Evolutionary conservation across 2,329 filamentous ascomycete genomes (phyloP).

Genomic region (Penicillium sp.): DNA sequence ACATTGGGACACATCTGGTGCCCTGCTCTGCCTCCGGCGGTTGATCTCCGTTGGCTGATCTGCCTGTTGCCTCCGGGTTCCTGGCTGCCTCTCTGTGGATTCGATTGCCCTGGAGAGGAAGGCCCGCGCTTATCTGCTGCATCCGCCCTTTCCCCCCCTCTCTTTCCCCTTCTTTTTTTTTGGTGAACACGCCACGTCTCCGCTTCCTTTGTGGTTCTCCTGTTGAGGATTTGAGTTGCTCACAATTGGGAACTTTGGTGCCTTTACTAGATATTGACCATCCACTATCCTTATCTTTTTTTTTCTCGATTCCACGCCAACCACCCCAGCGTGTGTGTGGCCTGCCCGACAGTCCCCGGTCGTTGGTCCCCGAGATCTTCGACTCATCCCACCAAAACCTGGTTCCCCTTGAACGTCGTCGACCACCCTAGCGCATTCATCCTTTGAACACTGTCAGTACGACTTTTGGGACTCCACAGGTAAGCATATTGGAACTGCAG

Average conservation of each 20-base stretch:
- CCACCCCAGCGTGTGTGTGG: conserved; percentile 4
- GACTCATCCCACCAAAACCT: conserved; percentile 11
- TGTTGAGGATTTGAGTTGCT: conserved; percentile 4
- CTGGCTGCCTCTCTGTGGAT: neutral
- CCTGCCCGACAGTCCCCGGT: conserved; percentile 11
- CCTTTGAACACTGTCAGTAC: neutral
- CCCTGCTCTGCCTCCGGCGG: neutral
- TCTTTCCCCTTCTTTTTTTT: conserved; percentile 1
- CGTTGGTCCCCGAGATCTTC: conserved; percentile 13
- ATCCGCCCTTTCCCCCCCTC: conserved; percentile 1
- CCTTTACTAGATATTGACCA: conserved; percentile 1
- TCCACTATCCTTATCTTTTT: neutral
- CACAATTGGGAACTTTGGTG: conserved; percentile 5
- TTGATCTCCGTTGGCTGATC: conserved; percentile 2
- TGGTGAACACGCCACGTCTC: conserved; percentile 6
- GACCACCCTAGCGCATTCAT: neutral
- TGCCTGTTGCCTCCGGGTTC: neutral
- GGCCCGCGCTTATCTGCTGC: conserved; percentile 5
- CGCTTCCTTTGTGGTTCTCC: conserved; percentile 1
- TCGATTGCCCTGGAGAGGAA: neutral
- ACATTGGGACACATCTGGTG: too few relatives aligned
- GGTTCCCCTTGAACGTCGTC: neutral
- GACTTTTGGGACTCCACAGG: neutral
- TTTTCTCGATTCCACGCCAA: neutral
- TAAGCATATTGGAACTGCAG: conserved; percentile 3